Percentiles rank a stretch among this genome's conserved stretches.
Evolutionary conservation across 805 yeast genomes (phyloP).

Genomic region (Saturnispora silvae): DNA sequence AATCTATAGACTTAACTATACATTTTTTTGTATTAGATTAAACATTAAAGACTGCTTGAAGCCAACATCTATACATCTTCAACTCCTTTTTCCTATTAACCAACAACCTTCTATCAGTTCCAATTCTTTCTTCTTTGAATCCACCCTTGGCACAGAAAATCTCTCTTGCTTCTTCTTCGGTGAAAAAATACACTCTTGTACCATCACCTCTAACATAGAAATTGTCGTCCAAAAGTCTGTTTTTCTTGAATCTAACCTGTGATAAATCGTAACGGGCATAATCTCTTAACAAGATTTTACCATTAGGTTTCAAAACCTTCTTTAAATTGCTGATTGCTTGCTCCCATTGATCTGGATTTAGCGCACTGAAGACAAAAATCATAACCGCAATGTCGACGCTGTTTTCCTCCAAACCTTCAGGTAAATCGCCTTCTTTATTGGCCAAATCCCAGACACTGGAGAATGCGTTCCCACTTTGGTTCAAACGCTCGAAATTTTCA

Average conservation of each 20-base stretch:
- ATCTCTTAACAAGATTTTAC: slow-evolving; percentile 79
- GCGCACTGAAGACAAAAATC: slow-evolving; percentile 89
- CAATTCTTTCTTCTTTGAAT: slow-evolving; percentile 70
- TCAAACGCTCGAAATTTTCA: slow-evolving; percentile 41
- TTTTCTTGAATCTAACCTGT: slow-evolving; percentile 85
- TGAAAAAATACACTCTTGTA: slow-evolving; percentile 92
- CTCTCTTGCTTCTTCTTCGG: slow-evolving; percentile 77
- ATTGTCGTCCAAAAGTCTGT: slow-evolving; percentile 78
- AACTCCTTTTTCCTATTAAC: slow-evolving; percentile 87
- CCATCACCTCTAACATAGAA: slow-evolving; percentile 97
- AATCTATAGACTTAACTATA: slow-evolving; percentile 55
- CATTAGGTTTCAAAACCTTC: slow-evolving; percentile 84
- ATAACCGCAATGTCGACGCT: slow-evolving; percentile 88
- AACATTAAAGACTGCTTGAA: slow-evolving; percentile 75
- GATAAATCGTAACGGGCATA: slow-evolving; percentile 95
- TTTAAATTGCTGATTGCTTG: slow-evolving; percentile 63
- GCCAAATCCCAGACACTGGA: slow-evolving; percentile 96
- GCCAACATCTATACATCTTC: slow-evolving; percentile 95
- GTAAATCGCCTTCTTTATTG: slow-evolving; percentile 58
- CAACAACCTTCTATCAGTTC: slow-evolving; percentile 79
- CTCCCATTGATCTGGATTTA: slow-evolving; percentile 85
- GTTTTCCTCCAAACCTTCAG: slow-evolving; percentile 71
- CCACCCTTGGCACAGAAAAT: slow-evolving; percentile 47
- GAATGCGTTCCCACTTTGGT: slow-evolving; percentile 34
- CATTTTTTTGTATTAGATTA: slow-evolving; percentile 34